Evolutionary conservation across 257 asterid species (phyloP).

Genomic region (Asclepias syriaca): DNA sequence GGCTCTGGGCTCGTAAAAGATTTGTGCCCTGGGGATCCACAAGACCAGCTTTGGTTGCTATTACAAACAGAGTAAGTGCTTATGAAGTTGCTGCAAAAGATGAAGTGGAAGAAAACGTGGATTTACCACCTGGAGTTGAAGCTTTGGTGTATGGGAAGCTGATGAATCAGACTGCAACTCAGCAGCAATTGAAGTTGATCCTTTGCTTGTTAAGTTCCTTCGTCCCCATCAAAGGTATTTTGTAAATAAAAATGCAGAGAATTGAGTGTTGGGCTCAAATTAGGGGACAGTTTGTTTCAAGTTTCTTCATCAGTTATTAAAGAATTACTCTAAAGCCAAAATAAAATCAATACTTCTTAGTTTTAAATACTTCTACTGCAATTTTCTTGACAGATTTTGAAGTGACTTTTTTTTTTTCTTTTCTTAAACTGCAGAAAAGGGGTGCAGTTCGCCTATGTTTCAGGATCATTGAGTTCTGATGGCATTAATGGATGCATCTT

Average conservation of each 20-base stretch:
- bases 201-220: slow-evolving; percentile 84
- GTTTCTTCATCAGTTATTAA: background rate
- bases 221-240: slow-evolving; percentile 93
- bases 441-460: slow-evolving; percentile 95
- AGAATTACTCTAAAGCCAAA: no score
- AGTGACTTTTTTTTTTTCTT: slow-evolving; percentile 10
- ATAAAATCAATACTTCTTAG: background rate
- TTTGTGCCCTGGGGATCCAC: slow-evolving; percentile 97
- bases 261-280: background rate
- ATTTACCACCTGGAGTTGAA: slow-evolving; percentile 80
- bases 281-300: background rate
- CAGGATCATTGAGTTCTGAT: slow-evolving; percentile 59
- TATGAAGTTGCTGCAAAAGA: slow-evolving; percentile 39
- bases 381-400: background rate
- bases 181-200: slow-evolving; percentile 57
- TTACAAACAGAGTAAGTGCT: slow-evolving; percentile 49
- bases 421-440: slow-evolving; percentile 72
- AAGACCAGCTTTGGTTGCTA: slow-evolving; percentile 55
- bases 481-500: slow-evolving; percentile 93
- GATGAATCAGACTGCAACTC: slow-evolving; percentile 46
- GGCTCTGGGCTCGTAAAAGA: slow-evolving; percentile 83
- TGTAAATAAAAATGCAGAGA: background rate
- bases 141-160: slow-evolving; percentile 81
- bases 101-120: slow-evolving; percentile 39
- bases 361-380: background rate